phyloP scores from a whole-genome alignment of 2,329 filamentous ascomycete genomes.

The Botryotinia narcissicola region DNA sequence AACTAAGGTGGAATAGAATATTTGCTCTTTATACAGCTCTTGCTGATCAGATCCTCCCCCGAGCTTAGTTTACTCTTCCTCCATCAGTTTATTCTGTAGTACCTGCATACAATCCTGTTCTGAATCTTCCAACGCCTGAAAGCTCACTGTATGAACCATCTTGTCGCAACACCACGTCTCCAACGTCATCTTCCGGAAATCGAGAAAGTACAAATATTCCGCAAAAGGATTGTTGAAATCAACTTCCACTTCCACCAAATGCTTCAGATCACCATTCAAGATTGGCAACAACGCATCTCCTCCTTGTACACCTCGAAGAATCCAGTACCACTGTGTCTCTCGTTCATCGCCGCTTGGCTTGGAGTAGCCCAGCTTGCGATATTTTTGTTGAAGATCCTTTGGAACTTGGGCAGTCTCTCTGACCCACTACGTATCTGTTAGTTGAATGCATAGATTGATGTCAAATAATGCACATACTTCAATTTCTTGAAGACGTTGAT shows the following conservation, averaged over 20 bases:
- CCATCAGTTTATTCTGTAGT: neutral
- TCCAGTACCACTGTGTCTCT: conserved; percentile 16
- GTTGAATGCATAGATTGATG: no score
- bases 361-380: conserved; percentile 2
- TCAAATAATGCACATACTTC: no score
- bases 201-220: conserved; percentile 11
- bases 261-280: conserved; percentile 21
- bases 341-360: neutral
- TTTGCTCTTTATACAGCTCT: neutral
- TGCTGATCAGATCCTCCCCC: neutral
- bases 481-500: no score
- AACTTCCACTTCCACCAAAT: conserved; percentile 16
- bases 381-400: conserved; percentile 6
- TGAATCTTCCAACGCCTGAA: conserved; percentile 8
- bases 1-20: neutral
- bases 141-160: conserved; percentile 2
- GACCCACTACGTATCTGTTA: no score
- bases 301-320: conserved; percentile 20
- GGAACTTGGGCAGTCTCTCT: neutral
- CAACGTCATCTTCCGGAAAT: conserved; percentile 16
- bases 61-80: neutral
- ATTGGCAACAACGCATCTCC: conserved; percentile 17
- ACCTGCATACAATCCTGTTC: neutral
- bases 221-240: neutral
- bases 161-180: neutral